These are phyloP conservation scores for Stramenopiles sp. DNA, from an alignment of 352 stramenopile genomes.

Conservation along the genomic window DNA sequence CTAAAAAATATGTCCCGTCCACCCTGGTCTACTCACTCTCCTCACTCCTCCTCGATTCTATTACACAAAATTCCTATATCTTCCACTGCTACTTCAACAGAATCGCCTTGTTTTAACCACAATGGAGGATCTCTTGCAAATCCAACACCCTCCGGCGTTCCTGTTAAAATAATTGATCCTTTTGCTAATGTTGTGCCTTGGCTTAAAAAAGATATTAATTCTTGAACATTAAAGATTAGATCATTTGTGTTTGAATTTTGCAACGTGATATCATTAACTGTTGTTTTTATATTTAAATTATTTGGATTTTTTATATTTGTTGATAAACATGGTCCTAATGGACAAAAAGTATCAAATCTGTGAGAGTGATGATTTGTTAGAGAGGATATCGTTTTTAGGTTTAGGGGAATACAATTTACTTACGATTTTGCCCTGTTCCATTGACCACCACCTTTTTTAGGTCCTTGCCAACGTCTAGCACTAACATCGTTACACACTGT, in stretches of 20 bases:
- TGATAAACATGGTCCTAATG: slow-evolving; percentile 54
- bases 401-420: too few relatives aligned
- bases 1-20: too few relatives aligned
- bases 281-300: slow-evolving; percentile 42
- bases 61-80: too few relatives aligned
- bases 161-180: slow-evolving; percentile 62
- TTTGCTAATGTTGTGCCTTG: slow-evolving; percentile 59
- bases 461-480: slow-evolving; percentile 57
- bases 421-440: slow-evolving; percentile 59
- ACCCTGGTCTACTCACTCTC: too few relatives aligned
- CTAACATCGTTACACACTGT: slow-evolving; percentile 54
- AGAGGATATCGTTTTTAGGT: too few relatives aligned
- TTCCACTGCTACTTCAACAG: too few relatives aligned
- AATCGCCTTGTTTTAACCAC: too few relatives aligned
- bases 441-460: slow-evolving; percentile 45
- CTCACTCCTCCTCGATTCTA: too few relatives aligned
- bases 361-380: too few relatives aligned
- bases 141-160: slow-evolving; percentile 43
- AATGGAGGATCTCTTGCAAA: too few relatives aligned
- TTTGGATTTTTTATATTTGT: slow-evolving; percentile 48
- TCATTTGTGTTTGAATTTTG: slow-evolving; percentile 61
- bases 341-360: slow-evolving; percentile 71
- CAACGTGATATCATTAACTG: slow-evolving; percentile 50
- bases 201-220: slow-evolving; percentile 62
- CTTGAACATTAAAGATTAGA: slow-evolving; percentile 66